Conservation (phyloP, 805 yeast genomes). For the Candida insectalens region DNA sequence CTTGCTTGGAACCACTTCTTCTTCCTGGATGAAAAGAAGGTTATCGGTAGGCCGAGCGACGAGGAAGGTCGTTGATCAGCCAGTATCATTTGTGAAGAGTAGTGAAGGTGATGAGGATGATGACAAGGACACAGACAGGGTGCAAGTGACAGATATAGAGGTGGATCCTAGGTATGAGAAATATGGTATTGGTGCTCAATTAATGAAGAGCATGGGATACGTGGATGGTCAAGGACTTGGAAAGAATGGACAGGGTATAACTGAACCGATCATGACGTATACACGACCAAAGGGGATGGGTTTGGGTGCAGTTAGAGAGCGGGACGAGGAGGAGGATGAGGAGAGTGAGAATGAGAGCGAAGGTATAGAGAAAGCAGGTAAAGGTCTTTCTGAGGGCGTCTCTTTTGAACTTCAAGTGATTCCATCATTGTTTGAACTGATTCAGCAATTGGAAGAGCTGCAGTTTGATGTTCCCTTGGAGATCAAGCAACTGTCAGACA, state of each 20-base stretch:
- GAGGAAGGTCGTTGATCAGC: no score
- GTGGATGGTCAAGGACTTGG: constrained; percentile 84
- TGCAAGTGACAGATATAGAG: no score
- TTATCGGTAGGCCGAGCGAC: no score
- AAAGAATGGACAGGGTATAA: constrained; percentile 56
- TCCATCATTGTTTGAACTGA: constrained; percentile 27
- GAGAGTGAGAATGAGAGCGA: constrained; percentile 17
- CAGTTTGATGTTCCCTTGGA: constrained; percentile 28
- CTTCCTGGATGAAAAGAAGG: no score
- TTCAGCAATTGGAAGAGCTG: constrained; percentile 26
- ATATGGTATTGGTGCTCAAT: constrained; percentile 81
- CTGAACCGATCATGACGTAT: constrained; percentile 68
- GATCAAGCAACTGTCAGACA: constrained; percentile 27
- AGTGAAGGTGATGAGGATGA: no score
- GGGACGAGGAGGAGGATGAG: constrained; percentile 7
- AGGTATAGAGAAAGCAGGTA: not conserved
- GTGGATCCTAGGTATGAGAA: no score
- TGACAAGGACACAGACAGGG: no score
- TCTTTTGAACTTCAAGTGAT: constrained; percentile 8
- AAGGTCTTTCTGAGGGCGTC: constrained; percentile 3
- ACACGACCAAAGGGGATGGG: constrained; percentile 63
- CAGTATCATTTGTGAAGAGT: no score
- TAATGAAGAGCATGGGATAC: constrained; percentile 82
- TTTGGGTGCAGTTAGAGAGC: constrained; percentile 42
- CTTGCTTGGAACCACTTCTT: no score